Evolutionary conservation across 2,329 filamentous ascomycete species (phyloP), one percentile per base, ranked within the genome.

Genomic region (Penicillium decumbens): DNA sequence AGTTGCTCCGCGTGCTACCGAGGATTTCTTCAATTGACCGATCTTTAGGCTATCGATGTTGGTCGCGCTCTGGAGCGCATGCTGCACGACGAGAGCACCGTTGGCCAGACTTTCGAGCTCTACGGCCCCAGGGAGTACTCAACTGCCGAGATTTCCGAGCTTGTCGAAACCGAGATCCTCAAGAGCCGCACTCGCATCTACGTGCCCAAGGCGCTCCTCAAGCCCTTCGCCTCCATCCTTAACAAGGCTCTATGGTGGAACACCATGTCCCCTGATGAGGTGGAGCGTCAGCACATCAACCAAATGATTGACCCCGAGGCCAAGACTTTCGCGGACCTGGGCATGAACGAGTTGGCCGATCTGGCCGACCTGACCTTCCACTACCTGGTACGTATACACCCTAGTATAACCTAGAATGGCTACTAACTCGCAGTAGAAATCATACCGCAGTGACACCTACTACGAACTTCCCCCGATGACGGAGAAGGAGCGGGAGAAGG

Each of bases 391-490:
- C 74, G 87, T 75, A 18, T 3, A 20, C 13, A 28, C 38, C 12
- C 6, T 47, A 18, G n/a, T 5, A 20, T 9, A 8, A 13, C 23
- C n/a, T 5, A 2, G 43, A 33, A 18, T 30, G 20, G 38, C 8
- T 32, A 43, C 57, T 65, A 48, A 65, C 46, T 30, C 29, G 45
- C 24, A 59, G 59, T 62, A 92, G 88, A 87, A 95, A 87, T 87
- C 84, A 71, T 96, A 89, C 79, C 87, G 93, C 68, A 92, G 88
- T 74, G 82, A 87, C 50, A 82, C 84, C 64, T 93, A 85, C 81
- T 95, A 95, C 73, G 92, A 98, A 69, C 80, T 97, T 59, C 93
- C 93, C 43, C 92, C 93, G 42, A 85, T 92, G 65, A 96, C 92
- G 29, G 92, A 96, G 76, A 88, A 87, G 72, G 93, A 98, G 80